These are phyloP conservation scores for Cyclotella cryptica DNA, from an alignment of 108 stramenopile species.

Conservation along the genomic window DNA sequence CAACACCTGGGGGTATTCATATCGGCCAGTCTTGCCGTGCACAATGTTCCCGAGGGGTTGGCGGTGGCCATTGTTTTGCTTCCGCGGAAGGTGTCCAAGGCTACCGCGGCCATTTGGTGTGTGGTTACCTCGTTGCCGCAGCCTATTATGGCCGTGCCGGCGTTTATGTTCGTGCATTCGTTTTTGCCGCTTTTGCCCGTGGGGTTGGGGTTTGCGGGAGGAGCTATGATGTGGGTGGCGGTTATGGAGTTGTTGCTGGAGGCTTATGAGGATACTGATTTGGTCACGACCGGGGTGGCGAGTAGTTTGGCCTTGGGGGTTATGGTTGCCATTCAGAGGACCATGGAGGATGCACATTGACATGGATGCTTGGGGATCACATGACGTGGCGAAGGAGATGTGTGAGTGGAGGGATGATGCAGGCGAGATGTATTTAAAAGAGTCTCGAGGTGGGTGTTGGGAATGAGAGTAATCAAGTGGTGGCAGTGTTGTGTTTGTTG, in stretches of 20 bases:
- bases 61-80: constrained; percentile 96
- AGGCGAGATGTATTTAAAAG: too few relatives aligned
- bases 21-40: constrained; percentile 94
- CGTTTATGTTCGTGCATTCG: constrained; percentile 94
- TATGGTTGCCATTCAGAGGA: constrained; percentile 72
- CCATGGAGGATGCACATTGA: constrained; percentile 60
- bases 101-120: constrained; percentile 94
- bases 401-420: not conserved
- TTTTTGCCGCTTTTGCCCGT: constrained; percentile 95
- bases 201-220: constrained; percentile 98
- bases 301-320: constrained; percentile 63
- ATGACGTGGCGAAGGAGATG: too few relatives aligned
- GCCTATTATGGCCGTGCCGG: constrained; percentile 98
- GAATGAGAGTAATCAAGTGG: too few relatives aligned
- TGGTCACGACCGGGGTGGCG: constrained; percentile 73
- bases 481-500: too few relatives aligned
- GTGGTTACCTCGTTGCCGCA: constrained; percentile 96
- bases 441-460: too few relatives aligned
- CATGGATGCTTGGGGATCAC: too few relatives aligned
- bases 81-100: constrained; percentile 84
- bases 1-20: constrained; percentile 94
- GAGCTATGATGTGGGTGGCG: constrained; percentile 99
- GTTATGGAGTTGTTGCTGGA: constrained; percentile 93
- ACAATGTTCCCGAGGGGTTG: constrained; percentile 99
- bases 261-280: constrained; percentile 90